Conservation (phyloP, 768 basidiomycete genomes). For the Mycena epipterygia region DNA sequence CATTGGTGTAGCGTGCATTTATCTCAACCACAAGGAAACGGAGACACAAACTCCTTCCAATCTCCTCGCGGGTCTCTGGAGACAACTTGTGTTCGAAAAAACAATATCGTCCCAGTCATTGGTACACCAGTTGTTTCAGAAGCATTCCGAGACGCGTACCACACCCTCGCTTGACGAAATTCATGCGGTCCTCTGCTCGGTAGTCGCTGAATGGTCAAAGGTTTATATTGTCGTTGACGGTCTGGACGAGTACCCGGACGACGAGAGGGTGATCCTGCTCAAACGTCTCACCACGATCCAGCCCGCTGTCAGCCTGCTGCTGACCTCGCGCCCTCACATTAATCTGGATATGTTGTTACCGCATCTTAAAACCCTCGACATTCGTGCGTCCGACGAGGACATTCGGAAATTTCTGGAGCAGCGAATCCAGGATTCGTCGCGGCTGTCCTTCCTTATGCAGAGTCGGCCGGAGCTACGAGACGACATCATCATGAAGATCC, state of each 20-base stretch:
- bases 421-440: neutral
- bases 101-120: neutral
- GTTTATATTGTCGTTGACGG: neutral
- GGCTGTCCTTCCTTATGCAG: neutral
- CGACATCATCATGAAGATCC: neutral
- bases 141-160: neutral
- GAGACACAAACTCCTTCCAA: neutral
- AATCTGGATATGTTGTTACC: neutral
- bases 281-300: neutral
- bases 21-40: neutral
- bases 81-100: neutral
- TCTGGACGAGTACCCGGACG: neutral
- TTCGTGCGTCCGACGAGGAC: neutral
- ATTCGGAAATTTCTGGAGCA: neutral
- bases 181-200: neutral
- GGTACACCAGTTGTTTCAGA: neutral
- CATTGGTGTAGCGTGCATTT: neutral
- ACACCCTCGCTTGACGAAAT: neutral
- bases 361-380: neutral
- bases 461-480: neutral
- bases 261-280: neutral
- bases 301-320: neutral
- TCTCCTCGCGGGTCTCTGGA: neutral
- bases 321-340: neutral
- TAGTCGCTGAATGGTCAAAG: neutral